These are phyloP conservation scores for Aspergillus vadensis DNA, from an alignment of 2,329 filamentous ascomycete species.

Conservation along the genomic window DNA sequence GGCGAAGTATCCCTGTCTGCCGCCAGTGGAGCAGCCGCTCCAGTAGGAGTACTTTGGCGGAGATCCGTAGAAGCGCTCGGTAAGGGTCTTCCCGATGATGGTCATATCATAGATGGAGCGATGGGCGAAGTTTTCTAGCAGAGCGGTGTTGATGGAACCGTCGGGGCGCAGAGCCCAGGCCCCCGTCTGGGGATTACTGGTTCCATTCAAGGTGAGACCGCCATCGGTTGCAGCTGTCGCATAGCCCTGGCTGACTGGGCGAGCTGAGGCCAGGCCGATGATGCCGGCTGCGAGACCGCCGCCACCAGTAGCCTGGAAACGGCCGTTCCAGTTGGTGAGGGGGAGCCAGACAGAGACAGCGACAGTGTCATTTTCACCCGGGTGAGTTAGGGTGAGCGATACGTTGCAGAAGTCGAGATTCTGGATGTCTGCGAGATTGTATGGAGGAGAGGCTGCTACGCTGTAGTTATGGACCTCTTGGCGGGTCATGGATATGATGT, in stretches of 20 bases:
- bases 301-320: constrained; percentile 14
- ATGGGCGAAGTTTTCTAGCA: constrained; percentile 7
- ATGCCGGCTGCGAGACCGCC: constrained; percentile 10
- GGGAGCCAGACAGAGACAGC: constrained; percentile 7
- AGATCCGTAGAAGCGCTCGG: constrained; percentile 8
- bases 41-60: constrained; percentile 7
- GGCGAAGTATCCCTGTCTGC: constrained; percentile 21
- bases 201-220: not conserved
- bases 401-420: constrained; percentile 12
- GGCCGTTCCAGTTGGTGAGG: constrained; percentile 7
- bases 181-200: not conserved
- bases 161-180: not conserved
- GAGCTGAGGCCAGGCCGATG: not conserved
- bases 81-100: constrained; percentile 6
- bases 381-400: constrained; percentile 8
- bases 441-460: not conserved
- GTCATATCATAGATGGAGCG: constrained; percentile 10
- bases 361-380: constrained; percentile 1
- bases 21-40: constrained; percentile 24
- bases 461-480: constrained; percentile 3
- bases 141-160: constrained; percentile 4
- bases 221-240: not conserved
- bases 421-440: not conserved
- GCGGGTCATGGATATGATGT: constrained; percentile 3
- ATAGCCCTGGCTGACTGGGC: constrained; percentile 3